Evolutionary conservation across 1,284 basidiomycete species (phyloP), one percentile per base, ranked within the genome.

Genomic region (Rhodotorula glutinis): DNA sequence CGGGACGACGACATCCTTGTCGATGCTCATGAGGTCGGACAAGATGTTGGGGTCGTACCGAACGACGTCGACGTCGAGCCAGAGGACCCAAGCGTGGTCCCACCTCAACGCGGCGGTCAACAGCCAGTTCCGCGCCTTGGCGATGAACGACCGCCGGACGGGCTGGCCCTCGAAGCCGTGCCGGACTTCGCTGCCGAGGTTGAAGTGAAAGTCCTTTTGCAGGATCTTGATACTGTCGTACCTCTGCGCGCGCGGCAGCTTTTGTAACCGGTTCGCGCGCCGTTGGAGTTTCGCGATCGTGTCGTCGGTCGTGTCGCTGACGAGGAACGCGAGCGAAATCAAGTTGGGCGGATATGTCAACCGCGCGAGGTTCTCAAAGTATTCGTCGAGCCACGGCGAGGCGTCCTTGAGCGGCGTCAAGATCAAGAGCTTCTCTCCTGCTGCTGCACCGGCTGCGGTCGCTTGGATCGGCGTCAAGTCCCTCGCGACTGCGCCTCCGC

Each of bases 21-120:
- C 60, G 23, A 70, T 44, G 38, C 62, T 57, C 69, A 69, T 68
- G 40, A 70, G 44, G 54, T 70, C 68, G 40, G 55, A 59, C 19
- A 70, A n/a, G 52, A 70, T 70, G 33, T 67, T 30, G 25, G 65
- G 65, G 27, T 70, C 68, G 53, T 70, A 70, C 21, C 68, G 30
- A 25, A 67, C 65, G 44, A 70, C 68, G n/a, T 70, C 68, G n/a
- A 70, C 68, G 46, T 70, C 68, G 38, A 70, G 61, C 68, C 68
- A 70, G 5, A 70, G 57, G 9, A 70, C 68, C 65, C 65, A 70
- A 8, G 57, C 46, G 25, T 67, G 61, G 44, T 67, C 68, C 57
- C 53, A 59, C 25, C 62, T 29, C 21, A 70, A 30, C 27, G 65
- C 61, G 1, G 53, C 46, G 23, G 61, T 52, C 5, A 70, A n/a